These are phyloP conservation scores for Mytilinidion resinicola DNA, from an alignment of 495 filamentous ascomycete species.

Conservation along the genomic window DNA sequence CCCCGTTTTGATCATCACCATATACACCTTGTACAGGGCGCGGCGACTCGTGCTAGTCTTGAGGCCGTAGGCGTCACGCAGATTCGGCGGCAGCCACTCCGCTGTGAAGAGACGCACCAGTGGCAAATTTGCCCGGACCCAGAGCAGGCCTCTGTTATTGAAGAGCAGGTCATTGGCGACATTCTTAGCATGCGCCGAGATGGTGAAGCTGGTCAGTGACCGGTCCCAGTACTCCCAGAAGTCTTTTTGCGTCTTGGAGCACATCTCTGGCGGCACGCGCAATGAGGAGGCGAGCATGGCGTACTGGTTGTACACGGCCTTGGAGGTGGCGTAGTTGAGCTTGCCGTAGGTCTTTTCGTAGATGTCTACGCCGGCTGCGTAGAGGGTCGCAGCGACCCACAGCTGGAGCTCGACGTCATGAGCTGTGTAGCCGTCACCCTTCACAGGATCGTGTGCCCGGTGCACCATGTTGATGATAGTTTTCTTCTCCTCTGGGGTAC, in stretches of 20 bases:
- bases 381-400: constrained; percentile 43
- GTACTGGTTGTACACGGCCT: constrained; percentile 38
- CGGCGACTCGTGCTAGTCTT: constrained; percentile 10
- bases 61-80: constrained; percentile 32
- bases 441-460: constrained; percentile 34
- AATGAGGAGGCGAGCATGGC: constrained; percentile 36
- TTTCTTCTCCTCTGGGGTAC: constrained; percentile 34
- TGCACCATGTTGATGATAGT: constrained; percentile 37
- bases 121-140: constrained; percentile 28
- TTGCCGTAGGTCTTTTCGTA: constrained; percentile 37
- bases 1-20: constrained; percentile 26
- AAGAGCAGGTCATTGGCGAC: constrained; percentile 36
- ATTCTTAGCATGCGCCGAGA: constrained; percentile 33
- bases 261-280: constrained; percentile 36
- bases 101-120: constrained; percentile 32
- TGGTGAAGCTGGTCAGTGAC: constrained; percentile 30
- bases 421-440: constrained; percentile 33
- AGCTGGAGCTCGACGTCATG: constrained; percentile 38
- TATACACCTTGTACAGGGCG: constrained; percentile 19
- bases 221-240: constrained; percentile 44
- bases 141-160: constrained; percentile 9
- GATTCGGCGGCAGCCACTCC: constrained; percentile 31
- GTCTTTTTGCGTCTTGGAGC: constrained; percentile 33
- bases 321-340: constrained; percentile 18
- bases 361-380: constrained; percentile 34